These are phyloP conservation scores for Diddensiella transvaalensis DNA, from an alignment of 805 yeast genomes.

Conservation along the genomic window DNA sequence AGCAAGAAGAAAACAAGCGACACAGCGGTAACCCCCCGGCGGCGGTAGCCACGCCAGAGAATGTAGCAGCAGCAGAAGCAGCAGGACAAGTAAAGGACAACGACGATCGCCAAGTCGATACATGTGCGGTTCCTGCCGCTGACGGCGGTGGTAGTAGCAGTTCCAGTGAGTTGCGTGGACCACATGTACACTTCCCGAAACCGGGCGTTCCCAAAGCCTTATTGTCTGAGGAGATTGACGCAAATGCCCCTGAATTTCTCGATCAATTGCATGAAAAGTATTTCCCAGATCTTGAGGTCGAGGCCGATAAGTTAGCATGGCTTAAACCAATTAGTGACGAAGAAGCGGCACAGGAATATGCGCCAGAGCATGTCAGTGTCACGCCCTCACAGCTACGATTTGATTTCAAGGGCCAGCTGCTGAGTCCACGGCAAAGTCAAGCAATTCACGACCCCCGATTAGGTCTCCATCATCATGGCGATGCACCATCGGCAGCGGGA, in stretches of 20 bases:
- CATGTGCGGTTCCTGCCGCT: too few relatives aligned
- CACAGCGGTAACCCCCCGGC: too few relatives aligned
- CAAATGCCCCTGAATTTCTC: slow-evolving; percentile 74
- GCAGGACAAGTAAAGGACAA: slow-evolving; percentile 25
- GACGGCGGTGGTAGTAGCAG: too few relatives aligned
- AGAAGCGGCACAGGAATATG: slow-evolving; percentile 39
- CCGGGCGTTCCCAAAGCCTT: slow-evolving; percentile 14
- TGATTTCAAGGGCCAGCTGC: slow-evolving; percentile 78
- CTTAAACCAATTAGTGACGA: slow-evolving; percentile 61
- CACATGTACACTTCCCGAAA: slow-evolving; percentile 43
- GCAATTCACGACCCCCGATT: slow-evolving; percentile 49
- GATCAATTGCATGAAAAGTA: slow-evolving; percentile 77
- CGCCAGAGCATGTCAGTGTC: slow-evolving; percentile 38
- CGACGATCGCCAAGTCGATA: too few relatives aligned
- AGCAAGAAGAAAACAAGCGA: too few relatives aligned
- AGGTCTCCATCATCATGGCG: slow-evolving; percentile 91
- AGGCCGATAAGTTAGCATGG: slow-evolving; percentile 83
- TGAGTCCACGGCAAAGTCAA: slow-evolving; percentile 52
- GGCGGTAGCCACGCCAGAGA: slow-evolving; percentile 35
- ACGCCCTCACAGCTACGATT: slow-evolving; percentile 66
- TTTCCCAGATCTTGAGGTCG: slow-evolving; percentile 86
- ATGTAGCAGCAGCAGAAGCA: slow-evolving; percentile 31
- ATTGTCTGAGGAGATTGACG: slow-evolving; percentile 40
- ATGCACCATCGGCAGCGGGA: slow-evolving; percentile 85
- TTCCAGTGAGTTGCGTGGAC: too few relatives aligned